phyloP scores from a whole-genome alignment of 106 monocot genomes.

The Apostasia ramifera region DNA sequence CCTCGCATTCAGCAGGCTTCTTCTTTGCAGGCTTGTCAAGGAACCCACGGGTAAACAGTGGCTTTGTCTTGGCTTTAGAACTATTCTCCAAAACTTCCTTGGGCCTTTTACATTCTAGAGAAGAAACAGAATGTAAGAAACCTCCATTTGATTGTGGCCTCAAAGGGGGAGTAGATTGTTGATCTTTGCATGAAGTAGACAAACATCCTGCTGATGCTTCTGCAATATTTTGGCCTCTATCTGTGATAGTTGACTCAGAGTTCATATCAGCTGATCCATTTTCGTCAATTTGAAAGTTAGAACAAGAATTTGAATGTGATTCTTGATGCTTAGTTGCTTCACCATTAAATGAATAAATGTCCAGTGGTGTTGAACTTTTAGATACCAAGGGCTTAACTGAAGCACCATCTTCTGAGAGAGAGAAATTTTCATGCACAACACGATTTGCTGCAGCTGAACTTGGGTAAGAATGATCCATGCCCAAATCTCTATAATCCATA shows the following conservation, averaged over 20 bases:
- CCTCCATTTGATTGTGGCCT: background rate
- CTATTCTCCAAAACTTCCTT: background rate
- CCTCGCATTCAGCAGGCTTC: background rate
- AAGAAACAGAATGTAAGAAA: background rate
- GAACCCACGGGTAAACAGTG: slow-evolving; percentile 26
- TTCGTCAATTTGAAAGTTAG: background rate
- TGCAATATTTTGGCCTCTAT: background rate
- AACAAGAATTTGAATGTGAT: background rate
- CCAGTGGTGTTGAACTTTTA: background rate
- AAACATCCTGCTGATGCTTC: background rate
- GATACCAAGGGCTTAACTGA: background rate
- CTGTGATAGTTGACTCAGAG: background rate
- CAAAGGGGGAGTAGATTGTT: background rate
- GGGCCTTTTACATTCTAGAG: background rate
- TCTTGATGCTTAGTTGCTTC: background rate
- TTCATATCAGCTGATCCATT: background rate
- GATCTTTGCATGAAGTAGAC: background rate
- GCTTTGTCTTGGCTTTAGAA: slow-evolving; percentile 8
- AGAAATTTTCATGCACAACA: background rate
- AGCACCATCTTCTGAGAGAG: background rate
- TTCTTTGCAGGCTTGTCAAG: slow-evolving; percentile 14
- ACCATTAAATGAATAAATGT: background rate
- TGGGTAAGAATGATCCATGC: background rate
- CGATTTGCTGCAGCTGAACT: background rate
- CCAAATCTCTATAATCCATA: background rate